A percentile compares a stretch with the other conserved stretches of the same genome.
Evolutionary conservation across 2,329 filamentous ascomycete genomes (phyloP).

Genomic region (Dactylellina drechsleri): DNA sequence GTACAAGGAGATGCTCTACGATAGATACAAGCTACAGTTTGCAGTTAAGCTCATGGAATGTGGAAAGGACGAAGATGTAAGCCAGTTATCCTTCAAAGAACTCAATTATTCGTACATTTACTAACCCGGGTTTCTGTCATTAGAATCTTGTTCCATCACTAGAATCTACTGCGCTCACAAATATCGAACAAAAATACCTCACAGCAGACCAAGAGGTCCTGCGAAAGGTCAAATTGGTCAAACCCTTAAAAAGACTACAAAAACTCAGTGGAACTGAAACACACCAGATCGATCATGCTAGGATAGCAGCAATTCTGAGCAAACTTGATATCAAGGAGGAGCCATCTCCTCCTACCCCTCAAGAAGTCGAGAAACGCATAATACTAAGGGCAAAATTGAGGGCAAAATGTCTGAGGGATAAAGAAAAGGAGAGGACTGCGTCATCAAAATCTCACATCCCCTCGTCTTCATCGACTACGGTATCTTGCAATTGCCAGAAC

Average conservation of each 20-base stretch:
- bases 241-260: conserved; percentile 32
- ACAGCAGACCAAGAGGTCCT: conserved; percentile 21
- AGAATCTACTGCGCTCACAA: conserved; percentile 45
- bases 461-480: neutral
- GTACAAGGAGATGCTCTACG: conserved; percentile 48
- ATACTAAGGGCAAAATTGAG: neutral
- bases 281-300: conserved; percentile 26
- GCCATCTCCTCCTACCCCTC: neutral
- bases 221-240: conserved; percentile 29
- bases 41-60: conserved; percentile 45
- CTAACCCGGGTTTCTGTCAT: neutral
- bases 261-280: conserved; percentile 28
- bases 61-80: conserved; percentile 47
- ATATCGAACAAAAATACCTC: conserved; percentile 44
- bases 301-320: conserved; percentile 30
- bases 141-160: conserved; percentile 40
- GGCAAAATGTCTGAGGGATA: conserved; percentile 1
- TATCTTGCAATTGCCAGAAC: conserved; percentile 13
- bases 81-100: conserved; percentile 1
- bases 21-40: conserved; percentile 49
- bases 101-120: neutral
- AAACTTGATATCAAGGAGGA: conserved; percentile 23
- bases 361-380: conserved; percentile 13
- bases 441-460: neutral
- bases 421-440: conserved; percentile 2